Base-by-base conservation (phyloP, 2,329 filamentous ascomycete species). In the Ceratocystis destructans region DNA sequence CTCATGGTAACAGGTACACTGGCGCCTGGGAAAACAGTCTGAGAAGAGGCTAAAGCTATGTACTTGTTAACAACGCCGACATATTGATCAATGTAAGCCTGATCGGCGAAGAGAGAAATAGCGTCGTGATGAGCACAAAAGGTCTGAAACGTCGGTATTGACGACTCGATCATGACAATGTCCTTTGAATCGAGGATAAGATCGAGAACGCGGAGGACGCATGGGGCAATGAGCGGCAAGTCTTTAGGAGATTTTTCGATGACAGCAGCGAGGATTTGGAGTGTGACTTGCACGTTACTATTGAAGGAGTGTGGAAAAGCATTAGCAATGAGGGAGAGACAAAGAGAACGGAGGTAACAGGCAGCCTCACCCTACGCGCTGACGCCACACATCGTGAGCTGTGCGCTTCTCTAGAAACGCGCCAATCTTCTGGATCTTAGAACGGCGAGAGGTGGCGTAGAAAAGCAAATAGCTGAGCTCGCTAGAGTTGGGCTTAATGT, bases 391-490 rank as follows among this genome's bases (percentile, higher is more conserved):
- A 79, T 99, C 94, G 73, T 86, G 87, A 69, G 89, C 89, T 25
- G 90, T 94, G 79, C 93, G 90, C 80, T 93, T 95, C 79, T 97
- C 92, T 70, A 99, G 82, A 74, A 96, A 99, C 71, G 86, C 86
- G 75, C 90, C 91, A 71, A 99, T 92, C 78, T 99, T 99, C 73
- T 94, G 90, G 71, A 97, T 86, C 81, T 97, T 99, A 77, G 89
- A 93, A 70, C 90, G 87, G 68, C 93, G 89, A 71, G 92, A 96
- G 74, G 89, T 95, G 69, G 90, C 91, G 79, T 99, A 97, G 82
- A 96, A 97, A 65, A 97, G 85, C 70, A 99, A 84, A 75, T 97
- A 97, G 77, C 90, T 96, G 69, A 99, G 84, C 80, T 99, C 94
- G 77, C 90, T 96, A 70, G 90, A 90, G 77, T 97, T 97, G 57